phyloP scores from a whole-genome alignment of 148 eudicot species.

The Chenopodium album region DNA sequence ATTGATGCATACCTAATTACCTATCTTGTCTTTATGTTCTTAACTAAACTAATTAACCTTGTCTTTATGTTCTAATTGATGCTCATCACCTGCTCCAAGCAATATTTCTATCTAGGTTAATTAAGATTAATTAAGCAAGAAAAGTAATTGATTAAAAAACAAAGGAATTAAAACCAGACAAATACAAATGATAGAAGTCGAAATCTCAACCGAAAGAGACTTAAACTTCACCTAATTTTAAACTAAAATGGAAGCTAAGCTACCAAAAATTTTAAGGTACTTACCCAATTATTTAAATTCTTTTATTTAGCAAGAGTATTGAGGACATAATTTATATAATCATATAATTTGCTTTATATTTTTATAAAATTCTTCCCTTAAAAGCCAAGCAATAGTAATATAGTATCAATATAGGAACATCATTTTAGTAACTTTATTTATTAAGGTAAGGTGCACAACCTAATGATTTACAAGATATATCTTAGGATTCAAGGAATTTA shows the following conservation, averaged over 20 bases:
- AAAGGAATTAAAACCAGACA: not conserved
- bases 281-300: not conserved
- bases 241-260: not conserved
- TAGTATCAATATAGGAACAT: not conserved
- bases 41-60: too few species aligned
- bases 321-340: too few species aligned
- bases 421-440: not conserved
- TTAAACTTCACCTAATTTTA: not conserved
- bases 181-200: conserved; percentile 21
- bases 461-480: not conserved
- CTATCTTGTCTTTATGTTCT: not conserved
- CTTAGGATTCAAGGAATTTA: not conserved
- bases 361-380: conserved; percentile 22
- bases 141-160: too few species aligned
- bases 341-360: not conserved
- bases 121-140: not conserved
- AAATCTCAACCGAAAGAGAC: conserved; percentile 11
- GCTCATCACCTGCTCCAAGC: not conserved
- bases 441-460: not conserved
- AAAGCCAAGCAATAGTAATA: conserved; percentile 21
- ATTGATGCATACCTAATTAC: too few species aligned
- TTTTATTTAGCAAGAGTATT: too few species aligned
- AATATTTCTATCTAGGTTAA: not conserved
- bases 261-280: not conserved
- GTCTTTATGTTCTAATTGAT: too few species aligned